A percentile compares a stretch with the other conserved stretches of the same genome.
Conservation (phyloP, 2,329 filamentous ascomycete genomes). For the Zalaria obscura region DNA sequence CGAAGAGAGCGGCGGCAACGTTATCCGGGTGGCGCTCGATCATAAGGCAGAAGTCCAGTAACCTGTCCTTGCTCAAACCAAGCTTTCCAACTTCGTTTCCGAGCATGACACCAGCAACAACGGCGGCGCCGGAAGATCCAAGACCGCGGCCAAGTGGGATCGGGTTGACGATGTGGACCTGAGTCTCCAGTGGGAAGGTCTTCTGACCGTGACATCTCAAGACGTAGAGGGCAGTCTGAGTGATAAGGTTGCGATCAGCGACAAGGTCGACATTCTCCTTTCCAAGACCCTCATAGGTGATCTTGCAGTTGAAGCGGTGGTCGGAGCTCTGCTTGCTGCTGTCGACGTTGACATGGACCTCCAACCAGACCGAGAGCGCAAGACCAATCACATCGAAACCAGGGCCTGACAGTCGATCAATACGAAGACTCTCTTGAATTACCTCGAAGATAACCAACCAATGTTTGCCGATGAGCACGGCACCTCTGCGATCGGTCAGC, state of each 20-base stretch:
- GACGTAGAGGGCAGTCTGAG: conserved; percentile 85
- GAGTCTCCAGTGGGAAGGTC: conserved; percentile 70
- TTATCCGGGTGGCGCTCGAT: conserved; percentile 89
- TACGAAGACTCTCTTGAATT: not conserved
- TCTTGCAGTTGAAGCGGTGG: conserved; percentile 65
- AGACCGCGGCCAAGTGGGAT: conserved; percentile 86
- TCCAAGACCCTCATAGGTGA: conserved; percentile 81
- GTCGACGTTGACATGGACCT: conserved; percentile 69
- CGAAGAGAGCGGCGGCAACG: conserved; percentile 86
- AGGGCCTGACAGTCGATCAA: conserved; percentile 37
- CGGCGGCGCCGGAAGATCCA: conserved; percentile 89
- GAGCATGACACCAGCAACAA: conserved; percentile 87
- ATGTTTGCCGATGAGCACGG: conserved; percentile 97
- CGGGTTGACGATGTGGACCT: conserved; percentile 88
- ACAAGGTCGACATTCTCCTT: conserved; percentile 68
- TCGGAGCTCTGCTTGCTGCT: conserved; percentile 35
- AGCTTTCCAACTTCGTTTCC: conserved; percentile 80
- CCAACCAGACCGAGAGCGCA: conserved; percentile 84
- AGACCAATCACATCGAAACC: conserved; percentile 97
- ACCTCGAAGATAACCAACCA: conserved; percentile 26
- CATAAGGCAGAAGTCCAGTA: conserved; percentile 96
- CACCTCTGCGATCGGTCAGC: conserved; percentile 29
- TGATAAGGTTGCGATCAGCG: conserved; percentile 83
- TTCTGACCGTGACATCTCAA: conserved; percentile 81
- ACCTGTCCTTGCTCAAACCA: conserved; percentile 59